A percentile compares a stretch with the other conserved stretches of the same genome.
Evolutionary conservation across 305 asterid species (phyloP).

Genomic region (Rubia balearica): DNA sequence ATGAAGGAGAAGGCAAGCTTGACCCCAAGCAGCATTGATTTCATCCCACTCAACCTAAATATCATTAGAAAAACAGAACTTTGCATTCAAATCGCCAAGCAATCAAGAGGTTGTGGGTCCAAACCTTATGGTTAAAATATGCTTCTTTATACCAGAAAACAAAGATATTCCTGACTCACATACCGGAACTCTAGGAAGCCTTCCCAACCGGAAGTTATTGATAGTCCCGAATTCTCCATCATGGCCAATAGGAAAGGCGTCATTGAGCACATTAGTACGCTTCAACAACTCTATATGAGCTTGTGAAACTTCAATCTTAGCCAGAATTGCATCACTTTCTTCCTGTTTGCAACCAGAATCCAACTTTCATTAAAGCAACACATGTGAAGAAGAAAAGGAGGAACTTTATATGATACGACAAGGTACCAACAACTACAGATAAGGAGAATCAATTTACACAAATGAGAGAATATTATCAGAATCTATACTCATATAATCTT

Average conservation of each 20-base stretch:
- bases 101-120: neutral
- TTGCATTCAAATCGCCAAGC: neutral
- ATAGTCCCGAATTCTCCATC: constrained; percentile 99
- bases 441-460: neutral
- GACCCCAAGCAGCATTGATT: constrained; percentile 99
- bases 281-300: constrained; percentile 89
- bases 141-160: neutral
- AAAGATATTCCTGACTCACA: constrained; percentile 12
- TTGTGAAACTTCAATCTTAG: constrained; percentile 95
- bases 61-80: neutral
- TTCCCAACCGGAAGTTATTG: constrained; percentile 91
- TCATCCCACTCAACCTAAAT: constrained; percentile 98
- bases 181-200: constrained; percentile 95
- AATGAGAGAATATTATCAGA: neutral
- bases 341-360: constrained; percentile 47
- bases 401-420: neutral
- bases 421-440: neutral
- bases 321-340: constrained; percentile 84
- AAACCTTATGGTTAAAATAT: neutral
- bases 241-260: constrained; percentile 90
- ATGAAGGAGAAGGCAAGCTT: constrained; percentile 97
- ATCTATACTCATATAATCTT: neutral
- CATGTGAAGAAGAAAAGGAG: constrained; percentile 4
- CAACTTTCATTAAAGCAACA: constrained; percentile 10
- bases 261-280: constrained; percentile 79